Evolutionary conservation across 164 flowering plant species (phyloP), one percentile per base, ranked within the genome.

Genomic region (Euptelea pleiosperma): DNA sequence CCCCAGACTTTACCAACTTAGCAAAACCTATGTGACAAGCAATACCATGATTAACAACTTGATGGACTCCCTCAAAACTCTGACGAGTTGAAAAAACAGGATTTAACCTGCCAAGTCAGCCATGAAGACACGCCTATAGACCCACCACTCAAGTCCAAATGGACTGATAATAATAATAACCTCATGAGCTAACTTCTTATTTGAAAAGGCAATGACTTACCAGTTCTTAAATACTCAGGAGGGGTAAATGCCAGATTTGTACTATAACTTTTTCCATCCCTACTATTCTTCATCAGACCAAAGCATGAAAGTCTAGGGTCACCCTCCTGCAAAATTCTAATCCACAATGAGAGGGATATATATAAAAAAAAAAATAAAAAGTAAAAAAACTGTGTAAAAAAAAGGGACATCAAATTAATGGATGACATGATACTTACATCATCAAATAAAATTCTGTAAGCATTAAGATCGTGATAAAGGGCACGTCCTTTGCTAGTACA

Each of bases 251-350:
- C 97, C 70, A 89, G 58, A 63, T 89, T 89, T 36, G 97, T 89
- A 36, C 97, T 89, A 47, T 86, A 89, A 63, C 97, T 89, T 73
- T 82, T 89, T 36, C 94, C 97, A 70, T 89, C 94, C 58, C 94
- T 77, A 62, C 97, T 89, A 58, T 89, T 89, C 72, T 89, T 89
- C 97, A 89, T 89, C 70, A 89, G 66, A 34, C 97, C 97, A 78
- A 89, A 89, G 75, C 86, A 81, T 31, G 96, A 89, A 48, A 89
- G 82, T 68, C 89, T 77, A 26, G 96, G 94, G 55, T 89, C 78
- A 22, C 78, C 85, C 52, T 85, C 94, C 94, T 89, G 81, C 51
- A 52, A 63, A 52, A 47, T 52, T 24, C 46, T 45, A 67, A 58
- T 28, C 22, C 45, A 39, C 8, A 50, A 59, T 62, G 48, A 60